Base-by-base conservation (phyloP, 352 stramenopile genomes). In the Phytopythium litorale region DNA sequence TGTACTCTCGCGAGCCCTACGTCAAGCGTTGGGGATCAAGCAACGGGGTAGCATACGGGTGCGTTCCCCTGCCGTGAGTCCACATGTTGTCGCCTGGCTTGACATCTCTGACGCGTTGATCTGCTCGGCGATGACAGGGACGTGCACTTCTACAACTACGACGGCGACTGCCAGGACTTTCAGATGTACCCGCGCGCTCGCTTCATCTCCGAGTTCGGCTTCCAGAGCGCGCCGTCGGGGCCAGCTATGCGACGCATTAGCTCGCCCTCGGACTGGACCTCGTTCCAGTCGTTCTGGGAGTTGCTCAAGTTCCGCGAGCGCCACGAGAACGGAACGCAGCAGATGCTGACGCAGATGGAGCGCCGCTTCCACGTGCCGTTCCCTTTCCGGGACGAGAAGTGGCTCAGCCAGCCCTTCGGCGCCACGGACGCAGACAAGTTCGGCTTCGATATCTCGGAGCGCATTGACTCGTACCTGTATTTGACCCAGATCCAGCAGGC, bases 181-280 rank as follows among this genome's bases (percentile, higher is more conserved):
- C 62, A 60, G 19, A 89, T 88, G 51, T 94, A 91, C 37, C 87
- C 87, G 0, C 69, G 61, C 16, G 81, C 82, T 38, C 76, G 85
- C 30, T 94, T 96, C 63, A 78, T 94, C 54, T 96, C 87, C 5
- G 87, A 96, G 60, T 96, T 94, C 72, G 87, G 87, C 2, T 96
- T 92, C 65, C 87, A 96, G 63, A 92, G 83, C 56, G 73, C 81
- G 28, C 81, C 87, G 42, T 94, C 86, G 30, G 55, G 72, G n/a
- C 32, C 64, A 13, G 78, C 80, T n/a, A 56, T 93, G 15, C 48
- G 63, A 1, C 60, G 76, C n/a, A 79, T 94, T 3, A 88, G 72
- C 40, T 66, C 67, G 6, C 45, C 66, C 0, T 62, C 68, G 2
- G 87, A 94, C 60, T 87, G 81, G 78, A 46, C 49, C 2, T 91